These are phyloP conservation scores for Neurospora terricola DNA, from an alignment of 495 filamentous ascomycete species.

Conservation along the genomic window DNA sequence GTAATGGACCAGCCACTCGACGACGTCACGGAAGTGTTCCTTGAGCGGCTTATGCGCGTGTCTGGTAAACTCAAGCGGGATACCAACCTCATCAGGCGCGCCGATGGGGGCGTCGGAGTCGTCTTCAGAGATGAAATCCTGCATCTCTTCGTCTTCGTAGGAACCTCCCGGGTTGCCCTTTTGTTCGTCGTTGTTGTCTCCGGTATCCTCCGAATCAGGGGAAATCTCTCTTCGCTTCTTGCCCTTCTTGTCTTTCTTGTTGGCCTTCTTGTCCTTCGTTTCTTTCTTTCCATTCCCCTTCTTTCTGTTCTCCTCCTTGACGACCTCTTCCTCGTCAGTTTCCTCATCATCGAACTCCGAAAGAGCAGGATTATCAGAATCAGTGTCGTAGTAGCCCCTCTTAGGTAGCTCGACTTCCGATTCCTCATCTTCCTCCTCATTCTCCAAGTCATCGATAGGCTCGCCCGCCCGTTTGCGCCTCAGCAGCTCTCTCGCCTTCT, in stretches of 20 bases:
- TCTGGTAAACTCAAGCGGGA: constrained; percentile 64
- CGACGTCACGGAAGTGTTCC: constrained; percentile 66
- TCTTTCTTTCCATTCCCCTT: neutral
- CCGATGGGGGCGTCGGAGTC: constrained; percentile 56
- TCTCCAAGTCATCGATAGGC: constrained; percentile 31
- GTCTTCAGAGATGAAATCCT: constrained; percentile 56
- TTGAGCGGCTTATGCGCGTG: constrained; percentile 57
- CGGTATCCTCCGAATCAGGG: constrained; percentile 11
- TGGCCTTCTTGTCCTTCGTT: constrained; percentile 4
- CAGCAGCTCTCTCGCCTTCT: constrained; percentile 18
- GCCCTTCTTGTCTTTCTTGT: neutral
- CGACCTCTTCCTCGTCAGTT: constrained; percentile 22
- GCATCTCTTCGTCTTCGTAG: constrained; percentile 48
- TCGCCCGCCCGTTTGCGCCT: constrained; percentile 43
- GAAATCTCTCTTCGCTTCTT: neutral
- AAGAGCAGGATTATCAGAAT: constrained; percentile 28
- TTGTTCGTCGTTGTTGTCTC: constrained; percentile 21
- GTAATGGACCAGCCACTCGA: constrained; percentile 71
- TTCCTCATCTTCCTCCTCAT: constrained; percentile 25
- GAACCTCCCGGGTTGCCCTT: constrained; percentile 17
- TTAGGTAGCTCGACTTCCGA: neutral
- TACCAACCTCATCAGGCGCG: constrained; percentile 42
- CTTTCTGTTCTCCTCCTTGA: constrained; percentile 11
- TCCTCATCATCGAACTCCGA: constrained; percentile 36
- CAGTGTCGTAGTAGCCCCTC: constrained; percentile 33